phyloP scores from a whole-genome alignment of 2,329 filamentous ascomycete genomes.

The Alternaria sp. region DNA sequence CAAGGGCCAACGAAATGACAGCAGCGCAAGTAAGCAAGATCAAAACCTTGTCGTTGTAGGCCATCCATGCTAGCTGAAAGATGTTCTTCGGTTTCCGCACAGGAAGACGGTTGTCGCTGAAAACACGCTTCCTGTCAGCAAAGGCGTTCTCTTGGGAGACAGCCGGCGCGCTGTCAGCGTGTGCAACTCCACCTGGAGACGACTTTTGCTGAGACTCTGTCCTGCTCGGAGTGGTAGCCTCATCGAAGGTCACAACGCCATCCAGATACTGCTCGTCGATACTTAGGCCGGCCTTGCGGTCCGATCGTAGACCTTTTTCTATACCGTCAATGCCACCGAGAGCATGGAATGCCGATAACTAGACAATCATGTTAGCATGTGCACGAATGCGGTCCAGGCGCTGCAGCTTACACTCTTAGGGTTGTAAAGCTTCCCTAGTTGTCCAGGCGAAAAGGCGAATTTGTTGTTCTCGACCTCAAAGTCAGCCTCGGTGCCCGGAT shows the following conservation, averaged over 20 bases:
- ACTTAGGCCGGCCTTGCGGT: constrained; percentile 71
- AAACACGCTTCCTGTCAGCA: constrained; percentile 75
- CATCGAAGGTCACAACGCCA: constrained; percentile 72
- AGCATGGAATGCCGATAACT: constrained; percentile 69
- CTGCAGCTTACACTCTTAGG: constrained; percentile 71
- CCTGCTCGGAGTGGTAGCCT: constrained; percentile 57
- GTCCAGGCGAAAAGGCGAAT: constrained; percentile 83
- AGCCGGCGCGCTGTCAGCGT: constrained; percentile 35
- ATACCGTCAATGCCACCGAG: constrained; percentile 76
- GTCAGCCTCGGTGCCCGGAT: constrained; percentile 72
- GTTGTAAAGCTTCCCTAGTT: constrained; percentile 81
- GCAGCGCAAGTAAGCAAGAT: constrained; percentile 64
- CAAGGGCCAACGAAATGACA: constrained; percentile 75
- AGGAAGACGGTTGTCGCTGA: constrained; percentile 73
- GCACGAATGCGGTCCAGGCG: not conserved
- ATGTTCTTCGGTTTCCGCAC: constrained; percentile 75
- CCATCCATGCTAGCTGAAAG: constrained; percentile 77
- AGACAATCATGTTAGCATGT: not conserved
- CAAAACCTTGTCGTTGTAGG: constrained; percentile 82
- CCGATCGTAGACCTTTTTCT: constrained; percentile 75
- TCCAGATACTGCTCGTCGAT: constrained; percentile 72
- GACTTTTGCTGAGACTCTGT: constrained; percentile 32
- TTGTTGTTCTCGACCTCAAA: constrained; percentile 77
- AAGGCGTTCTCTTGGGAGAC: constrained; percentile 42
- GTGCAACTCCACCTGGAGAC: constrained; percentile 19